phyloP scores from a whole-genome alignment of 768 basidiomycete species.

The Auricularia heimuer region DNA sequence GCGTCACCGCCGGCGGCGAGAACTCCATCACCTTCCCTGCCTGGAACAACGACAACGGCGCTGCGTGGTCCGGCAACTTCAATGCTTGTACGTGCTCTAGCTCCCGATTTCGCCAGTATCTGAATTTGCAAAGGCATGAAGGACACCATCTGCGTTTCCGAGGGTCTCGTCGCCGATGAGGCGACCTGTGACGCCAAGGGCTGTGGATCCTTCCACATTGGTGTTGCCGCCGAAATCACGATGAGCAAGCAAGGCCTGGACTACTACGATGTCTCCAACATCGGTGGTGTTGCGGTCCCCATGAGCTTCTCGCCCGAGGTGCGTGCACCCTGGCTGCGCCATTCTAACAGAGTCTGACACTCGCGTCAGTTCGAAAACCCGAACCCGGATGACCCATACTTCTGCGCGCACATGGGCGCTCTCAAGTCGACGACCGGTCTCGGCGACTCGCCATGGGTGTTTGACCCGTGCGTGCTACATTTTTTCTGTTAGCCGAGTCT shows the following conservation, averaged over 20 bases:
- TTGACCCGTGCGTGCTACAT: neutral
- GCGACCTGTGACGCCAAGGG: conserved; percentile 5
- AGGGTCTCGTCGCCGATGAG: conserved; percentile 2
- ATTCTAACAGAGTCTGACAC: too few species aligned
- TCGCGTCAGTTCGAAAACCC: neutral
- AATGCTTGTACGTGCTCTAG: neutral
- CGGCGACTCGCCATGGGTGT: neutral
- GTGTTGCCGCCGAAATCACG: conserved; percentile 4
- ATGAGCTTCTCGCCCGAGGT: conserved; percentile 6
- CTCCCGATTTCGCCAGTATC: too few species aligned
- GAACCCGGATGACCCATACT: conserved; percentile 3
- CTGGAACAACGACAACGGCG: conserved; percentile 1
- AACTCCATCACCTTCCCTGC: conserved; percentile 5
- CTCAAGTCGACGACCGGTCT: neutral
- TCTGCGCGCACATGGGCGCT: conserved; percentile 5
- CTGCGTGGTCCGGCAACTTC: conserved; percentile 9
- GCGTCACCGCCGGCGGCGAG: conserved; percentile 4
- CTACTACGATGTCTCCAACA: conserved; percentile 10
- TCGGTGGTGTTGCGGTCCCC: conserved; percentile 7
- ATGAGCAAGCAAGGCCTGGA: conserved; percentile 2
- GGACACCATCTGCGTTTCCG: neutral
- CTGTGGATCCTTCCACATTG: conserved; percentile 4
- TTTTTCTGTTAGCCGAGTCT: neutral
- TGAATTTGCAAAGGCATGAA: neutral
- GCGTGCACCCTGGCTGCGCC: too few species aligned